Conservation (phyloP, 441 rosid species). For the Croton setiger region DNA sequence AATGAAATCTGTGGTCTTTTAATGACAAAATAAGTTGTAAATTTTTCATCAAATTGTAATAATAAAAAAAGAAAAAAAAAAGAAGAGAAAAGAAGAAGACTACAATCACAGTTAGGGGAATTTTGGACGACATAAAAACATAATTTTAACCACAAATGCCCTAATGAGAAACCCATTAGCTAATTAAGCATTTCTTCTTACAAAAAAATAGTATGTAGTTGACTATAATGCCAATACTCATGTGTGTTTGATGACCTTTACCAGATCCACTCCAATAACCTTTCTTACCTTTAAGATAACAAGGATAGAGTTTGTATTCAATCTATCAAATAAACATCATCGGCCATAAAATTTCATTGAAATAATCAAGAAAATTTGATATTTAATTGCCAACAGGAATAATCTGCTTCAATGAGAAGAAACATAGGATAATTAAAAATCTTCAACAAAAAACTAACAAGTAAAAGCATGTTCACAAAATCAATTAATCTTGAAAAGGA, state of each 20-base stretch:
- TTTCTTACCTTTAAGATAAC: not conserved
- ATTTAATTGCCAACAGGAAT: not conserved
- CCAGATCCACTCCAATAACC: not conserved
- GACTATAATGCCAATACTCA: not conserved
- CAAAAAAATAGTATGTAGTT: not conserved
- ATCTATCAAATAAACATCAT: not conserved
- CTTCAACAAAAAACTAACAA: not conserved
- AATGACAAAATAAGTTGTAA: no score
- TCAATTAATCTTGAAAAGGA: not conserved
- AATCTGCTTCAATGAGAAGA: not conserved
- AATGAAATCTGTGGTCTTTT: no score
- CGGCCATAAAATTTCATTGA: not conserved
- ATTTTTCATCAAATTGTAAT: no score
- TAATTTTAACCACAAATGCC: not conserved
- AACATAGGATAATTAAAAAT: not conserved
- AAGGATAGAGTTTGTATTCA: not conserved
- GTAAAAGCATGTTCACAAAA: constrained; percentile 3
- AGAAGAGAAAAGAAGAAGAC: not conserved
- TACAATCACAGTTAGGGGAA: not conserved
- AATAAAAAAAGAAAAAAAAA: no score
- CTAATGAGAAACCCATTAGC: not conserved
- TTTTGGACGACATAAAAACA: not conserved
- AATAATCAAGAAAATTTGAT: not conserved
- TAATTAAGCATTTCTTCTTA: not conserved
- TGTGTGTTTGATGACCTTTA: not conserved